These are phyloP conservation scores for Cytospora piceicola DNA, from an alignment of 2,329 filamentous ascomycete species.

Conservation along the genomic window DNA sequence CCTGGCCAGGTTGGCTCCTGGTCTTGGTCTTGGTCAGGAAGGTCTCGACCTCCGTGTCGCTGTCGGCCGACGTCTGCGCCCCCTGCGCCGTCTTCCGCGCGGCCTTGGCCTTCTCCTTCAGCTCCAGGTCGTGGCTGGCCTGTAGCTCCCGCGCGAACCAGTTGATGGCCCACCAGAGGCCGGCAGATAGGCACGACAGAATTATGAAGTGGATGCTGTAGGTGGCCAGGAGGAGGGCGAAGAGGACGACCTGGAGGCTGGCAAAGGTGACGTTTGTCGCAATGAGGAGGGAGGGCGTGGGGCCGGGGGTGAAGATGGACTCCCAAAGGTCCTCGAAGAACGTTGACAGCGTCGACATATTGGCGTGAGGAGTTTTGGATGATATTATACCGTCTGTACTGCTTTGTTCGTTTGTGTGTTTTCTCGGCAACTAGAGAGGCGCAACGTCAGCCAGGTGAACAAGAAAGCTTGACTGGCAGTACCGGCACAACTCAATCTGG, in stretches of 20 bases:
- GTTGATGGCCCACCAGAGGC: constrained; percentile 93
- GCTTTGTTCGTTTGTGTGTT: constrained; percentile 1
- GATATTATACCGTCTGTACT: not conserved
- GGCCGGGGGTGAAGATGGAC: constrained; percentile 90
- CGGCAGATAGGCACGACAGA: constrained; percentile 76
- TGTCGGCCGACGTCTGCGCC: constrained; percentile 47
- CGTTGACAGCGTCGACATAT: constrained; percentile 52
- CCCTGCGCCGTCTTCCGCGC: constrained; percentile 43
- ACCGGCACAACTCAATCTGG: not conserved
- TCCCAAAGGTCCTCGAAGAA: constrained; percentile 81
- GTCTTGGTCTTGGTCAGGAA: constrained; percentile 28
- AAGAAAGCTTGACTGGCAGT: not conserved
- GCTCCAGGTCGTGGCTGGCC: constrained; percentile 49
- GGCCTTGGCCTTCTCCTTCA: constrained; percentile 46
- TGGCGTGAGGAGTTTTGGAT: not conserved
- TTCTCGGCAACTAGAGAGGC: not conserved
- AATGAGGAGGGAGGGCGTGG: constrained; percentile 83
- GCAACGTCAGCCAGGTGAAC: not conserved
- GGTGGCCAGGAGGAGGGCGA: constrained; percentile 76
- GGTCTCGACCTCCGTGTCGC: constrained; percentile 58
- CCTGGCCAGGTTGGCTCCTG: constrained; percentile 32
- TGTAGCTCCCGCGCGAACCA: constrained; percentile 82
- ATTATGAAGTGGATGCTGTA: constrained; percentile 87
- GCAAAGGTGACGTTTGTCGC: constrained; percentile 92
- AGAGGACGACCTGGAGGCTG: constrained; percentile 77